These are phyloP conservation scores for Arabidopsis suecica DNA, from an alignment of 345 rosid species.

Conservation along the genomic window DNA sequence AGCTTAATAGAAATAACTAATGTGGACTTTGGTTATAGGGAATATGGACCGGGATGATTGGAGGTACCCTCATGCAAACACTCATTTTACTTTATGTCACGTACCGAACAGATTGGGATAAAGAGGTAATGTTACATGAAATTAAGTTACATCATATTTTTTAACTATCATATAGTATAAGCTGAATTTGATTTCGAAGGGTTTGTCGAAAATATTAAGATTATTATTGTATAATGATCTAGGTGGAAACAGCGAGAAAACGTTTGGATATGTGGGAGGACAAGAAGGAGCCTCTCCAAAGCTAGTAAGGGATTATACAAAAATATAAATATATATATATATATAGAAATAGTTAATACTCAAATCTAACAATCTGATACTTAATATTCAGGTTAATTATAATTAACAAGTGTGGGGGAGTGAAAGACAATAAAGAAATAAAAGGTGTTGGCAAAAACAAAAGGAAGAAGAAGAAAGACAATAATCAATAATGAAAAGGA, in stretches of 20 bases:
- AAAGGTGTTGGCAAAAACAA: no score
- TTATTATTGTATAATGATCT: conserved; percentile 22
- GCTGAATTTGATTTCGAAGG: neutral
- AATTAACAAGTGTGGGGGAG: neutral
- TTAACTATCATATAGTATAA: neutral
- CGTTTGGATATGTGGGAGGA: conserved; percentile 75
- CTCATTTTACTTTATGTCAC: conserved; percentile 57
- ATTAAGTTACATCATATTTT: neutral
- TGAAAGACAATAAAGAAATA: neutral
- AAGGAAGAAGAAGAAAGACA: no score
- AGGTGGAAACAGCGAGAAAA: conserved; percentile 65
- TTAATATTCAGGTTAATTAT: neutral
- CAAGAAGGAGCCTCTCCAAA: conserved; percentile 43
- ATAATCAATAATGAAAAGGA: neutral
- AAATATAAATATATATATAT: neutral
- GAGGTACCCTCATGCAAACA: conserved; percentile 63
- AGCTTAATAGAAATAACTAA: neutral
- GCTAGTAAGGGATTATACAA: neutral
- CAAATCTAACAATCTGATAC: neutral
- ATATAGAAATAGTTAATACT: no score
- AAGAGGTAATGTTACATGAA: conserved; percentile 48
- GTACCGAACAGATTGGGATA: conserved; percentile 58
- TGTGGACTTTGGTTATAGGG: conserved; percentile 46
- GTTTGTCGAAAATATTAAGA: neutral
- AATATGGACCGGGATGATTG: conserved; percentile 72